phyloP scores from a whole-genome alignment of 176 grass and related monocot genomes.

The Oryza meridionalis region DNA sequence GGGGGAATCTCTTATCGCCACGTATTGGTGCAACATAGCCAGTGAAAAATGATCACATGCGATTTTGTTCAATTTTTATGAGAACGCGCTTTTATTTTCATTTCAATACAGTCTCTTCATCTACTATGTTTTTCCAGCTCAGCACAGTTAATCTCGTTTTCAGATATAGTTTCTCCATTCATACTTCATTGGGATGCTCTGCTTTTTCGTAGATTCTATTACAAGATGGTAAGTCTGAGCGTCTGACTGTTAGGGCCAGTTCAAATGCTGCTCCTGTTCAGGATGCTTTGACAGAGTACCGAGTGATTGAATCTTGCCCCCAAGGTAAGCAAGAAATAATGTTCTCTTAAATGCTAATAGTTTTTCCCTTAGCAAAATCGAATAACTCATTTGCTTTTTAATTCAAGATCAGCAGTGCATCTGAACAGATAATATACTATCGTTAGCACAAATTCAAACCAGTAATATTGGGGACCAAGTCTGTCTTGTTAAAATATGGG shows the following conservation, averaged over 20 bases:
- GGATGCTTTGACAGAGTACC: conserved; percentile 92
- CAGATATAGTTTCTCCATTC: neutral
- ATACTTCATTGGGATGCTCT: conserved; percentile 28
- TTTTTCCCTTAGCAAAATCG: conserved; percentile 12
- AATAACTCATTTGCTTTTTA: neutral
- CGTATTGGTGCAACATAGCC: neutral
- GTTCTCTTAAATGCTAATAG: neutral
- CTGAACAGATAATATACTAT: neutral
- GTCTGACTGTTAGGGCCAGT: conserved; percentile 63
- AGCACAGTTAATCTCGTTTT: neutral
- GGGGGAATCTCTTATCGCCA: neutral
- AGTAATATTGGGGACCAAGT: neutral
- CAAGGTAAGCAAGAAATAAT: conserved; percentile 51
- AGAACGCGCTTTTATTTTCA: neutral
- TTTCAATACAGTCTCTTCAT: conserved; percentile 18
- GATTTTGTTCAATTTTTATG: neutral
- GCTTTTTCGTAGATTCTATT: conserved; percentile 64
- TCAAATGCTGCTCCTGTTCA: conserved; percentile 55
- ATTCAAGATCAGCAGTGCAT: neutral
- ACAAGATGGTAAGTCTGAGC: conserved; percentile 85
- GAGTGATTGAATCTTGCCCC: conserved; percentile 72
- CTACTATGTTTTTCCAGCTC: neutral
- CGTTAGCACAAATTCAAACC: conserved; percentile 8
- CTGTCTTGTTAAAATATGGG: neutral
- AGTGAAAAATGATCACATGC: neutral